Conservation (phyloP, 192 early-diverging fungal species). For the Chytriomyces hyalinus region DNA sequence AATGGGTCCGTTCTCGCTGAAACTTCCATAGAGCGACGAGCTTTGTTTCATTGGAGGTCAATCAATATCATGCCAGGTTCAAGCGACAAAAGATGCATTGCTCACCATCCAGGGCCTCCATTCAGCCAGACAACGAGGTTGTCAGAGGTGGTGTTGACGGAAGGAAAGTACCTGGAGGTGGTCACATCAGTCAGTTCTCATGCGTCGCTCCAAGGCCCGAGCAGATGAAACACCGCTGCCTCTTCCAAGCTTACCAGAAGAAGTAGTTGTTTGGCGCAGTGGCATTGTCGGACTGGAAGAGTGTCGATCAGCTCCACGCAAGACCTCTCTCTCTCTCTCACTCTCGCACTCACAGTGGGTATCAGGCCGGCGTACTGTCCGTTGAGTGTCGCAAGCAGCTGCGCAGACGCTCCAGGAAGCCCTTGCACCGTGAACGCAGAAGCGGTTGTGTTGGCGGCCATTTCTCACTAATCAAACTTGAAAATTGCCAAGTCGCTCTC, state of each 20-base stretch:
- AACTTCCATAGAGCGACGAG: constrained; percentile 34
- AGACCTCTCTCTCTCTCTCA: not conserved
- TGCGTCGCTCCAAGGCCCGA: not conserved
- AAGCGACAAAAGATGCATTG: not conserved
- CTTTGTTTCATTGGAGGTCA: not conserved
- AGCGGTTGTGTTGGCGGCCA: not conserved
- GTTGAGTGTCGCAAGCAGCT: not conserved
- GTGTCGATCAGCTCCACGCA: not conserved
- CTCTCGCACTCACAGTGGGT: not conserved
- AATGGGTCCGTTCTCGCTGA: constrained; percentile 67
- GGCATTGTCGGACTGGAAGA: not conserved
- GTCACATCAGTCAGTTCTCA: not conserved
- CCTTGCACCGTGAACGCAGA: not conserved
- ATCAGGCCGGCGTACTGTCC: not conserved
- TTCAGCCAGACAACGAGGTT: constrained; percentile 16
- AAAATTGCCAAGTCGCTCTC: too few relatives aligned
- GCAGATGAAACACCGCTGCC: not conserved
- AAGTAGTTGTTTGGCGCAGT: constrained; percentile 4
- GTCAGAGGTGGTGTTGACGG: not conserved
- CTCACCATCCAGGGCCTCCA: constrained; percentile 24
- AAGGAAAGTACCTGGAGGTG: not conserved
- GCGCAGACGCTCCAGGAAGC: not conserved
- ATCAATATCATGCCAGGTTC: not conserved
- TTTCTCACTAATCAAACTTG: too few relatives aligned
- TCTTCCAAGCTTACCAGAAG: not conserved